Evolutionary conservation across 768 basidiomycete species (phyloP).

Genomic region (Boletus rex-veris): DNA sequence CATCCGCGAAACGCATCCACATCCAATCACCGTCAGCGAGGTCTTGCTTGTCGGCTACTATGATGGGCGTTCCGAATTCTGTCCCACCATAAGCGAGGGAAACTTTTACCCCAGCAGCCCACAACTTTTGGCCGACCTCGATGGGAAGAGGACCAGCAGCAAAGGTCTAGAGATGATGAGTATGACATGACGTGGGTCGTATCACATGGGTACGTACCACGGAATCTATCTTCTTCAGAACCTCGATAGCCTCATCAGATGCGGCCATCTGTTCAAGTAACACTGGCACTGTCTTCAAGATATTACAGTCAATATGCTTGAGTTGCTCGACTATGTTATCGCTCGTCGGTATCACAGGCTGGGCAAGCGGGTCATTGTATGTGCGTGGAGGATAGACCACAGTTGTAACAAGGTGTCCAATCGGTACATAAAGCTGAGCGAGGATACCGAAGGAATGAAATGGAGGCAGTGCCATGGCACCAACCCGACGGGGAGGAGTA

Average conservation of each 20-base stretch:
- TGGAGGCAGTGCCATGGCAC: slow-evolving; percentile 34
- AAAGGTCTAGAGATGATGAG: not conserved
- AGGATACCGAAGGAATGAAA: slow-evolving; percentile 39
- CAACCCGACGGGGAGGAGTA: slow-evolving; percentile 7
- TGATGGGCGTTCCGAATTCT: slow-evolving; percentile 12
- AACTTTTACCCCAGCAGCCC: slow-evolving; percentile 12
- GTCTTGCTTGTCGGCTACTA: slow-evolving; percentile 2
- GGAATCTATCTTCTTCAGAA: too few relatives aligned
- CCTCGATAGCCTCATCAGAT: too few relatives aligned
- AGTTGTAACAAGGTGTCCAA: slow-evolving; percentile 27
- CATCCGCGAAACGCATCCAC: slow-evolving; percentile 7
- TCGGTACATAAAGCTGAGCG: slow-evolving; percentile 29
- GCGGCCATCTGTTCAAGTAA: too few relatives aligned
- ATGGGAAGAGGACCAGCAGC: slow-evolving; percentile 11
- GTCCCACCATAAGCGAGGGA: slow-evolving; percentile 15
- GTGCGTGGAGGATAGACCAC: slow-evolving; percentile 33
- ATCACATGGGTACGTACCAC: too few relatives aligned
- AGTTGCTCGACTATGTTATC: slow-evolving; percentile 18
- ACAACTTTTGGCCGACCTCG: slow-evolving; percentile 13
- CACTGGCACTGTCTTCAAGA: too few relatives aligned
- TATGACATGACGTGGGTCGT: too few relatives aligned
- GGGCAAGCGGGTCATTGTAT: not conserved
- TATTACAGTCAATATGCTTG: not conserved
- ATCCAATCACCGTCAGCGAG: slow-evolving; percentile 16
- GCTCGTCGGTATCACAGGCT: slow-evolving; percentile 14